These are phyloP conservation scores for Asterochloris sp. DNA, from an alignment of 139 green algal genomes.

Conservation along the genomic window DNA sequence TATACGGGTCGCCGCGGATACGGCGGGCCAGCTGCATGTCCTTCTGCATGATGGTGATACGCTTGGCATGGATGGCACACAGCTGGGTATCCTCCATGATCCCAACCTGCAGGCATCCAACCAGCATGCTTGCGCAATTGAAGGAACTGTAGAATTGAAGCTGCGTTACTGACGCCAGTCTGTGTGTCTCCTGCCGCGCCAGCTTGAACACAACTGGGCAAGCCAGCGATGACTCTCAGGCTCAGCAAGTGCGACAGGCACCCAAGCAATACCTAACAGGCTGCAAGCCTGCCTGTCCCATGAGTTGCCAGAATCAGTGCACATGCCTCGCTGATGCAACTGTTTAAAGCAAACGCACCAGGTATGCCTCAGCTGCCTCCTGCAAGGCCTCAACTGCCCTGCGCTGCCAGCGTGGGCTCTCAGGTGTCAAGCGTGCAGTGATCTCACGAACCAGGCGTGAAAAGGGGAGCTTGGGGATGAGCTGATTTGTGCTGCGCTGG, in stretches of 20 bases:
- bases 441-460: constrained; percentile 94
- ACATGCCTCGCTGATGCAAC: not conserved
- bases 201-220: not conserved
- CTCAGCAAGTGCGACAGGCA: too few species aligned
- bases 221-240: too few species aligned
- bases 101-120: constrained; percentile 76
- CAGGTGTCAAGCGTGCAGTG: too few species aligned
- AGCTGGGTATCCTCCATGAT: constrained; percentile 93
- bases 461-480: constrained; percentile 97
- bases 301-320: not conserved
- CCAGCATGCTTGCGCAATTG: not conserved
- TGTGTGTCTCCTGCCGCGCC: not conserved
- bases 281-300: too few species aligned
- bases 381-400: constrained; percentile 93
- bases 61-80: constrained; percentile 89
- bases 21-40: constrained; percentile 15
- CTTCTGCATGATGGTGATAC: constrained; percentile 86
- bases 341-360: constrained; percentile 53
- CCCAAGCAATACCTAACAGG: too few species aligned
- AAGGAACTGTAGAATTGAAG: not conserved
- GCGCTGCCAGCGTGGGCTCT: constrained; percentile 90
- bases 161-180: not conserved
- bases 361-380: constrained; percentile 96
- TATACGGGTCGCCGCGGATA: not conserved
- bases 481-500: constrained; percentile 88